phyloP scores from a whole-genome alignment of 1,284 basidiomycete species.

The Cryptococcus sp. region DNA sequence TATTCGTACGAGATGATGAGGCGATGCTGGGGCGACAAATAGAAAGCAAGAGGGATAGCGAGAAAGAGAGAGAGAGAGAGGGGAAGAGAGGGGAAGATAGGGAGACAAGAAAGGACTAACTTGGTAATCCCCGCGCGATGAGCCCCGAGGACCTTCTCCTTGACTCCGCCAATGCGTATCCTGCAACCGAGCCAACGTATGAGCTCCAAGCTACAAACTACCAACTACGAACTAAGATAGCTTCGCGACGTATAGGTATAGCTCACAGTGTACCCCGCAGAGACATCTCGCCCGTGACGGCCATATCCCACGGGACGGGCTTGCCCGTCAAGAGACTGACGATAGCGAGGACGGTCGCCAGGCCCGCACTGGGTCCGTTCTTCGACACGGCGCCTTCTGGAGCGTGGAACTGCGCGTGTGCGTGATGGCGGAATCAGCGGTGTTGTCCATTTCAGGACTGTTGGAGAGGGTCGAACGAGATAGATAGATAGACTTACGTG shows the following conservation, averaged over 20 bases:
- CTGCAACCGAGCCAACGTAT: slow-evolving; percentile 48
- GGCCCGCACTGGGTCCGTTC: slow-evolving; percentile 93
- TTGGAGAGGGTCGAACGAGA: neutral
- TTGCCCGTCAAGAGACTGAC: slow-evolving; percentile 82
- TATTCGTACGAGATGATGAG: neutral
- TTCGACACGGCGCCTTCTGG: slow-evolving; percentile 94
- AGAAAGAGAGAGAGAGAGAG: slow-evolving; percentile 1
- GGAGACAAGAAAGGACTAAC: slow-evolving; percentile 20
- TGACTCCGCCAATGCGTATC: slow-evolving; percentile 75
- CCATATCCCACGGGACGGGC: slow-evolving; percentile 76
- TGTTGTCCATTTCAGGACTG: neutral
- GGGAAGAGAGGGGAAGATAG: too few relatives aligned
- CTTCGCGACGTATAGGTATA: too few relatives aligned
- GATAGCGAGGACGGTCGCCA: slow-evolving; percentile 84
- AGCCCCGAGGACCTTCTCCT: slow-evolving; percentile 91
- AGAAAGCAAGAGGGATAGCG: neutral
- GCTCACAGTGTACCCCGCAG: slow-evolving; percentile 76
- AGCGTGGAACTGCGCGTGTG: slow-evolving; percentile 73
- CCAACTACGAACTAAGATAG: neutral
- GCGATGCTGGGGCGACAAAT: neutral
- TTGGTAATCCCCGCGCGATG: slow-evolving; percentile 88
- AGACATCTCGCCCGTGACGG: slow-evolving; percentile 93
- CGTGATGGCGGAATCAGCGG: neutral
- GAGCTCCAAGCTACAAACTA: neutral
- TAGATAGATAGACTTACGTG: slow-evolving; percentile 59